Evolutionary conservation across 73 alveolate genomes (phyloP), one percentile per base, ranked within the genome.

Genomic region (Paramecium caudatum): DNA sequence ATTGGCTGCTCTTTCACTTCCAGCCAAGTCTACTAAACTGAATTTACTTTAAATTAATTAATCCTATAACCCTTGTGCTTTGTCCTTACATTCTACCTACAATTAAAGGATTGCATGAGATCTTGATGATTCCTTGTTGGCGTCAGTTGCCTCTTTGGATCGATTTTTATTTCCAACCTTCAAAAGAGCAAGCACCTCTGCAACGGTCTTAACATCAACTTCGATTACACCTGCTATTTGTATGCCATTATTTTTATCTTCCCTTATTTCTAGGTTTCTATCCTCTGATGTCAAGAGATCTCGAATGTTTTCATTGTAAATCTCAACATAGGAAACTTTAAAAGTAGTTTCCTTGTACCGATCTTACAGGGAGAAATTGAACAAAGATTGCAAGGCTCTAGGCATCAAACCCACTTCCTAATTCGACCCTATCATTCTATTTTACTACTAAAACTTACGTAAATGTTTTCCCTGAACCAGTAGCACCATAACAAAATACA

Each of bases 391-490:
- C 61, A 97, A 90, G 3, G 99, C 97, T 55, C 94, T 39, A 45
- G 95, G 97, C 99, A 98, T 98, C 16, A 96, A 93, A 5, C 99
- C 99, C 0, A 99, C 98, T 62, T 95, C 95, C 37, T 94, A 93
- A 47, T 95, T 95, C 30, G 95, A 93, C 15, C 99, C 99, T 30
- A 97, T 83, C 99, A 98, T 98, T 7, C 83, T 65, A 55, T 3
- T 7, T 2, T 55, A 2, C 23, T 27, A 32, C 30, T 3, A 10
- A 55, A 1, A 3, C 9, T 61, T 90, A 92, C 91, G 99, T 98
- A 94, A 96, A 97, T 34, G 99, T 97, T 94, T 98, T 98, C 41
- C 99, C 99, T 46, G 99, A 99, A 10, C 99, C 99, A 1, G 99
- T 98, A 0, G 99, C 99, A 1, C 99, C 99, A 94, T 97, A 98